Evolutionary conservation across 345 rosid species (phyloP), one percentile per base, ranked within the genome.

Genomic region (Pelargonium nanum): DNA sequence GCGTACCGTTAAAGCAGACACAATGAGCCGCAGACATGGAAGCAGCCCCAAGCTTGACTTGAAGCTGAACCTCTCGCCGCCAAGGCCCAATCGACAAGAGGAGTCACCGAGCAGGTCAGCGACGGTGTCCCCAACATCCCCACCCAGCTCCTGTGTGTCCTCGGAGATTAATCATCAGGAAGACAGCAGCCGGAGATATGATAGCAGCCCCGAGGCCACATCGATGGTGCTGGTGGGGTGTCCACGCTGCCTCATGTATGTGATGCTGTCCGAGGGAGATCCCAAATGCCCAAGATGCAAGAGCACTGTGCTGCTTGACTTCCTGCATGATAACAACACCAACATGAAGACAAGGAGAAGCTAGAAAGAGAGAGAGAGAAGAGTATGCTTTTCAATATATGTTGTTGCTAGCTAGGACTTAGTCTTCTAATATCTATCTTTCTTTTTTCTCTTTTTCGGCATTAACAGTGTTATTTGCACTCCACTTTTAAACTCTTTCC

Each of bases 141-240:
- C 94, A 0, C 92, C 85, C n/a, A 93, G 84, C 83, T 90, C 99
- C 1, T 93, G 97, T 13, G 81, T 93, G 61, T 93, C 99, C 4
- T 84, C 90, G 0, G 97, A 93, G 84, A 21, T 66, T 71, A 76
- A 76, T 78, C 82, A 75, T 40, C 89, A 88, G 12, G 85, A 79
- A 19, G 60, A 50, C 9, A 54, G 59, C 19, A 24, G 26, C 54
- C 68, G 40, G 28, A 62, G 77, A 63, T 70, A 78, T 77, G 70
- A 82, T 0, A 82, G 74, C 72, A 89, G 97, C 73, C 99, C 99
- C n/a, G 97, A 90, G 69, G 77, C 96, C 10, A 77, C 89, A 0
- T 86, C 97, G 28, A 93, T 93, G 99, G 78, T 90, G 55, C 88
- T 93, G 9, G 97, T 87, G 1, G 99, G 97, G 0, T 89, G 97